These are phyloP conservation scores for Musa acuminata DNA, from an alignment of 176 grass and related monocot genomes.

Conservation along the genomic window DNA sequence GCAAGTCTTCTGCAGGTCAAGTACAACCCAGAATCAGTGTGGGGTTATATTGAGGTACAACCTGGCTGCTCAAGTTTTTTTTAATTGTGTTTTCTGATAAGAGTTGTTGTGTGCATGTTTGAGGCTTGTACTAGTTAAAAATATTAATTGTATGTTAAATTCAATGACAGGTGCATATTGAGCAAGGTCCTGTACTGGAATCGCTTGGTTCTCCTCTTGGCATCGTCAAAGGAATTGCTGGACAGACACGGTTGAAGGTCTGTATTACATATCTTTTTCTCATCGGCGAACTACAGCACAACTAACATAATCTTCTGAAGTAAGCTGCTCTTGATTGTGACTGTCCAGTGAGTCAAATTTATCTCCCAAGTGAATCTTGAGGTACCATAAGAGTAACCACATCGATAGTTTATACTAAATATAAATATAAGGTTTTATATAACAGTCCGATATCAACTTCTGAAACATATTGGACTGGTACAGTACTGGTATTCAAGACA, in stretches of 20 bases:
- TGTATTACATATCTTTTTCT: neutral
- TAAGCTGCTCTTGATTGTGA: neutral
- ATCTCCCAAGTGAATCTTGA: too few relatives aligned
- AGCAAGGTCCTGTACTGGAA: slow-evolving; percentile 94
- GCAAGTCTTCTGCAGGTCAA: slow-evolving; percentile 35
- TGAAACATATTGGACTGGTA: too few relatives aligned
- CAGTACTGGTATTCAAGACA: too few relatives aligned
- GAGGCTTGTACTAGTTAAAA: neutral
- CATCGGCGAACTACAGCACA: neutral
- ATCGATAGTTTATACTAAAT: too few relatives aligned
- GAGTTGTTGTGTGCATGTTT: neutral
- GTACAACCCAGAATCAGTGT: slow-evolving; percentile 56
- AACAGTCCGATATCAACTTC: too few relatives aligned
- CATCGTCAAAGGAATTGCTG: slow-evolving; percentile 88
- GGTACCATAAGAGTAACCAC: too few relatives aligned
- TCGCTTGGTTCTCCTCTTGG: slow-evolving; percentile 79
- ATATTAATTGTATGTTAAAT: neutral
- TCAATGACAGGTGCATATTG: slow-evolving; percentile 61
- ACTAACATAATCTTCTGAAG: neutral
- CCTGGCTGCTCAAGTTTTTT: neutral
- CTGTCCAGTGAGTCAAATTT: too few relatives aligned
- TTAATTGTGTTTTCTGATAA: neutral
- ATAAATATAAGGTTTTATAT: too few relatives aligned
- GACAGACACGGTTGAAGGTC: slow-evolving; percentile 88
- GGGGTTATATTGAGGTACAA: slow-evolving; percentile 86